Evolutionary conservation across 2,329 filamentous ascomycete genomes (phyloP).

Genomic region (Neurospora crassa): DNA sequence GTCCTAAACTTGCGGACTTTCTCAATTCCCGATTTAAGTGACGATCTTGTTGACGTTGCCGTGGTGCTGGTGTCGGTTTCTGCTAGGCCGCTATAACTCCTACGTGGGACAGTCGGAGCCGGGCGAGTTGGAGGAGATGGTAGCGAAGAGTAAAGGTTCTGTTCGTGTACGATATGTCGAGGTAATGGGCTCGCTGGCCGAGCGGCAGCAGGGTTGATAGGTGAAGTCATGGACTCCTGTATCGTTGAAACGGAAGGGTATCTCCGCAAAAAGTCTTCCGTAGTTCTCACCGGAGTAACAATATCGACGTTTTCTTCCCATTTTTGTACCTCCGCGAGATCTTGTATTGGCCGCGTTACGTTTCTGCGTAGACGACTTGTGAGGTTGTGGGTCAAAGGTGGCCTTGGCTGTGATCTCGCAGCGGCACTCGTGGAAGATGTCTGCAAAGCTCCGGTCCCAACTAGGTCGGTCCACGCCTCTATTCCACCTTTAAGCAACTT

Average conservation of each 20-base stretch:
- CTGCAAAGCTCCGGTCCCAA: constrained; percentile 57
- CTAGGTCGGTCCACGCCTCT: constrained; percentile 75
- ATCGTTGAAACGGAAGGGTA: constrained; percentile 62
- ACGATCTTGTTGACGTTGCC: constrained; percentile 26
- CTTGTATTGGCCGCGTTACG: constrained; percentile 58
- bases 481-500: constrained; percentile 75
- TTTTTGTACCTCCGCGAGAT: constrained; percentile 62
- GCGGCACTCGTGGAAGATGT: constrained; percentile 24
- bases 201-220: constrained; percentile 13
- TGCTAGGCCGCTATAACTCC: constrained; percentile 70
- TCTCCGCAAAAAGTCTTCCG: constrained; percentile 74
- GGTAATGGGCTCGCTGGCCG: constrained; percentile 8
- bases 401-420: constrained; percentile 8
- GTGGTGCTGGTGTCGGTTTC: constrained; percentile 29
- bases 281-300: constrained; percentile 54
- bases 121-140: constrained; percentile 54
- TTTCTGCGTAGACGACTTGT: constrained; percentile 34
- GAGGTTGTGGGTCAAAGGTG: constrained; percentile 18
- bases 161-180: constrained; percentile 12
- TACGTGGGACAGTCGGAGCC: constrained; percentile 56
- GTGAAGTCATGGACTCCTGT: constrained; percentile 50
- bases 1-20: constrained; percentile 42
- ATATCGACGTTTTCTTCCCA: constrained; percentile 67
- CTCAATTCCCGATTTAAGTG: constrained; percentile 28
- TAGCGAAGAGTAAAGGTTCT: constrained; percentile 36